Percentiles rank a stretch among this genome's conserved stretches.
phyloP scores from a whole-genome alignment of 108 stramenopile species.

The Aurantiochytrium sp. region DNA sequence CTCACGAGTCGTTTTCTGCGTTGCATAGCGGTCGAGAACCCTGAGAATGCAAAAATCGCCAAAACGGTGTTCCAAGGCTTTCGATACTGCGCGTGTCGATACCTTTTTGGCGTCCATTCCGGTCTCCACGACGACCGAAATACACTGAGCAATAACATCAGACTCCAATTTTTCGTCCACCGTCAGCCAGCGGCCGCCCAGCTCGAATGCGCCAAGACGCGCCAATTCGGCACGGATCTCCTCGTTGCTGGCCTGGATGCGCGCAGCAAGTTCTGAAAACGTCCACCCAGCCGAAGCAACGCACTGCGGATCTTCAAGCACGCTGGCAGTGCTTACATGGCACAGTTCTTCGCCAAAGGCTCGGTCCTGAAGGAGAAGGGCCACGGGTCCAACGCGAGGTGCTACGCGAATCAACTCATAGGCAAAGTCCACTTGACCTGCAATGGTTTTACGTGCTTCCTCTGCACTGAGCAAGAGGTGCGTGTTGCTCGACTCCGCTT shows the following conservation, averaged over 20 bases:
- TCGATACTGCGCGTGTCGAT: background rate
- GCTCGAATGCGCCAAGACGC: background rate
- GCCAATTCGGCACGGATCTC: background rate
- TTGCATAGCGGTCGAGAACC: background rate
- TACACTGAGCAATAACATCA: background rate
- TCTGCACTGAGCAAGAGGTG: background rate
- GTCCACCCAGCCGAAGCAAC: background rate
- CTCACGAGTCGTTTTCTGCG: background rate
- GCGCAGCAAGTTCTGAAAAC: background rate
- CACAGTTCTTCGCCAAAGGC: background rate
- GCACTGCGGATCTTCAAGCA: background rate
- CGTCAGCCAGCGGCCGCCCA: background rate
- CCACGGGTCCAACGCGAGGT: background rate
- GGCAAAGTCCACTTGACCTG: background rate
- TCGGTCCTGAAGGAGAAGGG: background rate
- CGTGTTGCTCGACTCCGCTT: constrained; percentile 16
- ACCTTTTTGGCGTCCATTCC: background rate
- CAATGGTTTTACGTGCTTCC: background rate
- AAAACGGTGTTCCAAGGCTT: background rate
- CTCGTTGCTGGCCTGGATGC: background rate
- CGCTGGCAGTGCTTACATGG: background rate
- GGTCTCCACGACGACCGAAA: background rate
- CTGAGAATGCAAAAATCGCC: background rate
- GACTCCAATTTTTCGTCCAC: background rate
- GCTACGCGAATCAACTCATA: background rate